Evolutionary conservation across 805 yeast genomes (phyloP).

Genomic region (Sugiyamaella lignohabitans): DNA sequence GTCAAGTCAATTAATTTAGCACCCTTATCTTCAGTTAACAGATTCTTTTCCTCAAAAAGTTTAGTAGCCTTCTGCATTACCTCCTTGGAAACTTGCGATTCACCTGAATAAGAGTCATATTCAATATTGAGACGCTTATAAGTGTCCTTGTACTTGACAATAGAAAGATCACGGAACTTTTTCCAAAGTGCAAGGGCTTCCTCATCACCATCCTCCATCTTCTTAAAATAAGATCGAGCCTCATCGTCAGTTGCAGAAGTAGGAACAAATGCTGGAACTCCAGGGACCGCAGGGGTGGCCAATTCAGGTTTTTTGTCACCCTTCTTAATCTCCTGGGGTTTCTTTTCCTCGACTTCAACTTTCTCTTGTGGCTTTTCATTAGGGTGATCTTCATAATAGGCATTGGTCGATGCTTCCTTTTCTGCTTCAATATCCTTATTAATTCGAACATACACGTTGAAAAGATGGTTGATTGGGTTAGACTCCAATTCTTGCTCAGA

Average conservation of each 20-base stretch:
- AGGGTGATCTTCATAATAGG: conserved; percentile 32
- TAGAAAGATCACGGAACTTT: conserved; percentile 84
- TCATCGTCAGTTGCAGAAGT: conserved; percentile 52
- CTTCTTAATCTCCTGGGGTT: conserved; percentile 27
- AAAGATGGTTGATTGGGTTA: conserved; percentile 92
- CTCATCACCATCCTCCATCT: conserved; percentile 91
- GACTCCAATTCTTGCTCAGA: conserved; percentile 56
- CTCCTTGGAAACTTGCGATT: conserved; percentile 81
- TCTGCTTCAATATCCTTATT: conserved; percentile 69
- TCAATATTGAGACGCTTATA: conserved; percentile 87
- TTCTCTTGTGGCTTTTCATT: not conserved
- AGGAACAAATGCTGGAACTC: conserved; percentile 1
- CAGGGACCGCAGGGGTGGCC: not conserved
- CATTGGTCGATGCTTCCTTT: conserved; percentile 40
- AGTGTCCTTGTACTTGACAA: conserved; percentile 76
- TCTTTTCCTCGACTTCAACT: too few species aligned
- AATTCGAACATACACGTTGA: conserved; percentile 84
- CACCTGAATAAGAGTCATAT: conserved; percentile 90
- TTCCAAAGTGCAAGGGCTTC: conserved; percentile 73
- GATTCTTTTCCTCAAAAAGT: conserved; percentile 55
- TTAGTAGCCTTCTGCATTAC: conserved; percentile 61
- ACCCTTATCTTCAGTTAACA: conserved; percentile 83
- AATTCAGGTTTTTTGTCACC: conserved; percentile 29
- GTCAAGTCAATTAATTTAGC: conserved; percentile 84
- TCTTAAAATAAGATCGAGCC: conserved; percentile 82